Conservation (phyloP, 139 green algal species). For the Haematococcus sp. region DNA sequence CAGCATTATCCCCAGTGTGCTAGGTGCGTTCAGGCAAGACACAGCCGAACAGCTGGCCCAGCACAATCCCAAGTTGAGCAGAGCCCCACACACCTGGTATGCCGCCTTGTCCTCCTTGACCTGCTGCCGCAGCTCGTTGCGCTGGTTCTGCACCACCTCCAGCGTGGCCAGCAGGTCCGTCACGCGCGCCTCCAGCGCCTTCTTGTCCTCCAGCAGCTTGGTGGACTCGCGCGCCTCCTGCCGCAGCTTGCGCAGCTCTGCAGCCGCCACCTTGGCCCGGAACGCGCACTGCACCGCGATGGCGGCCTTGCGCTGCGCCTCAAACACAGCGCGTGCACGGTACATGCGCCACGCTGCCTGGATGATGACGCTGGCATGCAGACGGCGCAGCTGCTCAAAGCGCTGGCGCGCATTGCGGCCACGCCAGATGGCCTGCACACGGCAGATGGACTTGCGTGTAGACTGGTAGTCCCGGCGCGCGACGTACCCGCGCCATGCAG, state of each 20-base stretch:
- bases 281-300: constrained; percentile 24
- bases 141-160: constrained; percentile 78
- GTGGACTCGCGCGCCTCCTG: constrained; percentile 67
- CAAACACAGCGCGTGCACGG: constrained; percentile 11
- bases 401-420: constrained; percentile 36
- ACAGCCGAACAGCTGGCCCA: too few relatives aligned
- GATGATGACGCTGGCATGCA: constrained; percentile 28
- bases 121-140: constrained; percentile 77
- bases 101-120: constrained; percentile 15
- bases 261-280: constrained; percentile 30
- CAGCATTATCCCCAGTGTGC: too few relatives aligned
- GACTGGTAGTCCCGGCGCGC: constrained; percentile 41
- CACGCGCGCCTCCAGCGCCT: constrained; percentile 67
- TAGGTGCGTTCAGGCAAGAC: too few relatives aligned
- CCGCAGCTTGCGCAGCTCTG: constrained; percentile 47
- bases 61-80: too few relatives aligned
- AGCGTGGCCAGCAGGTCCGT: constrained; percentile 71
- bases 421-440: constrained; percentile 50
- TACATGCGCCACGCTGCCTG: constrained; percentile 28
- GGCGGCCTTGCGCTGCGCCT: constrained; percentile 9
- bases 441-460: not conserved
- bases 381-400: constrained; percentile 25
- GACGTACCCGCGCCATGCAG: constrained; percentile 54
- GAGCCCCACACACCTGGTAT: too few relatives aligned
- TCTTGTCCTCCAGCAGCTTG: constrained; percentile 91